Base-by-base conservation (phyloP, 202 grass and related monocot genomes). In the Cymbopogon flexuosus region DNA sequence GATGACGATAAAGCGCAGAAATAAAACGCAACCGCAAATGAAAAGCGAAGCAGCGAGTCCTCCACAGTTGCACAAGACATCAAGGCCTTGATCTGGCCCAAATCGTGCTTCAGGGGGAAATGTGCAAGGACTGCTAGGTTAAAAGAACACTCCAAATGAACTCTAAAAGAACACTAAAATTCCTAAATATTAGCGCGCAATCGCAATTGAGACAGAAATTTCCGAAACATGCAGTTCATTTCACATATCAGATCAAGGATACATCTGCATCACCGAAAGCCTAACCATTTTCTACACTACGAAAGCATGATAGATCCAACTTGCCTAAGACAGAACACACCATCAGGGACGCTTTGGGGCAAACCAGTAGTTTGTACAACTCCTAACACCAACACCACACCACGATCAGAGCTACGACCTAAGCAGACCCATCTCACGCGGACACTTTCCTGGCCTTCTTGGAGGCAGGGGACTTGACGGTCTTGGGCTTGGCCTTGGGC, bases 401-500 rank as follows among this genome's bases (percentile, higher is more conserved):
- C 43, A 72, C 21, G 51, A 73, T 71, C 3, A 79, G 62, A 5
- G 16, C 62, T 72, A 86, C 49, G n/a, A 16, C 1, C 34, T 76
- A 76, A 1, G 39, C 71, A 65, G 4, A 62, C 15, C 12, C 68
- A 72, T 2, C 39, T 74, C 74, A 87, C 3, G 81, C 65, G 0
- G 77, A 18, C 6, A 60, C 70, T 65, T 87, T 87, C 35, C 76
- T 27, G 8, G 79, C 71, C 76, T 81, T 90, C 79, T 91, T 91
- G 16, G 60, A 43, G 3, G 3, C 80, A 0, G 88, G 88, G 4
- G 83, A 89, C 39, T 78, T 79, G 27, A 93, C 70, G 19, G 83
- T 91, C 83, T 93, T 91, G 0, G 85, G 88, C 80, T 93, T 93
- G 0, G 46, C 87, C 91, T 93, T 93, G 1, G 76, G 18, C 82